Percentiles rank a stretch among this genome's conserved stretches.
These are phyloP conservation scores for Gracilaria caudata DNA, from an alignment of 23 red algal species.

Conservation along the genomic window DNA sequence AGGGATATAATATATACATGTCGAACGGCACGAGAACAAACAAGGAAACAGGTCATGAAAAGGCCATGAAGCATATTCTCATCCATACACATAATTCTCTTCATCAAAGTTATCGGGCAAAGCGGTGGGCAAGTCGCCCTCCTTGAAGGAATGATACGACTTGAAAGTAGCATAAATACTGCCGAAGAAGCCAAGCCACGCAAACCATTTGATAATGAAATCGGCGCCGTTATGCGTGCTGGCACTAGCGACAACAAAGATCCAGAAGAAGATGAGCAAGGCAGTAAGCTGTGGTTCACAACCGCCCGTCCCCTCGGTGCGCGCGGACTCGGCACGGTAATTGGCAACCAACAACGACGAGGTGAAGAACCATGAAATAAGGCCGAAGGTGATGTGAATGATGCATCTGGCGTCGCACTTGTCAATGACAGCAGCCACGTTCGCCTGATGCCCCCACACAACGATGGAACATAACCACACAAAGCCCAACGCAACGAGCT, in stretches of 20 bases:
- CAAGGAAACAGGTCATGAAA: not conserved
- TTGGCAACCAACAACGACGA: conserved; percentile 44
- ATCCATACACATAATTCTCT: conserved; percentile 74
- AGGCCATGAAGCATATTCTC: not conserved
- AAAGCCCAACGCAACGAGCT: conserved; percentile 54
- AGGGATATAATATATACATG: not conserved
- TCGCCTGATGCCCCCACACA: conserved; percentile 61
- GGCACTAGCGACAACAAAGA: conserved; percentile 42
- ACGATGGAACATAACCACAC: conserved; percentile 65
- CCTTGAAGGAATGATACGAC: conserved; percentile 70
- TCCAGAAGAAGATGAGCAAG: conserved; percentile 52
- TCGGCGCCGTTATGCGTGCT: conserved; percentile 10
- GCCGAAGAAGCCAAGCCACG: conserved; percentile 77
- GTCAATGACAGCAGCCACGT: conserved; percentile 20
- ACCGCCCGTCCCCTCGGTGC: conserved; percentile 34
- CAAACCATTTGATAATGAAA: conserved; percentile 45
- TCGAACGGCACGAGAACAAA: not conserved
- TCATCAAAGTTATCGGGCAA: conserved; percentile 73
- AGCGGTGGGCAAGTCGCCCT: conserved; percentile 64
- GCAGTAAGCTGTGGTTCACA: conserved; percentile 40
- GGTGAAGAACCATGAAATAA: conserved; percentile 48
- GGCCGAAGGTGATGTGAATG: conserved; percentile 35
- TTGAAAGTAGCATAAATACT: conserved; percentile 65
- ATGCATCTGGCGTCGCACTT: conserved; percentile 43
- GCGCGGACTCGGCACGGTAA: conserved; percentile 24